Percentiles rank a stretch among this genome's conserved stretches.
Conservation (phyloP, 805 yeast species). For the Saccharomycopsis fermentans region DNA sequence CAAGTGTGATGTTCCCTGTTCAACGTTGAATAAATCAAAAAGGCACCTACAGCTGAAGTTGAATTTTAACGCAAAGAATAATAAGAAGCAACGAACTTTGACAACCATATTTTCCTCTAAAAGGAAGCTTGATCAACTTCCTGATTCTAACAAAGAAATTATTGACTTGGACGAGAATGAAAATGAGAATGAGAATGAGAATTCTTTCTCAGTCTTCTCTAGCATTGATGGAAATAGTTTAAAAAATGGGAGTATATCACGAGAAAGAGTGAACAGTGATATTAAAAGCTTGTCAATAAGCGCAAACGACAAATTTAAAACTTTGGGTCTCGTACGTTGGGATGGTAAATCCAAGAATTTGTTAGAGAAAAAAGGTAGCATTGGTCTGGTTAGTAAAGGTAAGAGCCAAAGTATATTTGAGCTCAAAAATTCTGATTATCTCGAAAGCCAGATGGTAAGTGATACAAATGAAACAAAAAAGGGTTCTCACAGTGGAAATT, state of each 20-base stretch:
- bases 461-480: conserved; percentile 6
- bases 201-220: neutral
- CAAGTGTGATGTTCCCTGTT: neutral
- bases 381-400: neutral
- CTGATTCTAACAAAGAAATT: neutral
- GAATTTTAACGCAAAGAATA: neutral
- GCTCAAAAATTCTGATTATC: neutral
- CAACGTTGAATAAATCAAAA: neutral
- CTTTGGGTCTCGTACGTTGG: neutral
- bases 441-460: neutral
- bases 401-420: neutral
- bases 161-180: neutral
- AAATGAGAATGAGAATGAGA: neutral
- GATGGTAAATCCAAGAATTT: neutral
- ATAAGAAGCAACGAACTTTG: neutral
- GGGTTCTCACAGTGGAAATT: conserved; percentile 11
- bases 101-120: neutral
- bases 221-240: neutral
- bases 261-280: no score
- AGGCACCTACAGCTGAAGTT: neutral
- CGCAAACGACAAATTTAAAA: neutral
- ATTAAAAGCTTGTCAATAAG: neutral
- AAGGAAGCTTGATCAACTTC: neutral
- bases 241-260: neutral
- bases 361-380: neutral